phyloP scores from a whole-genome alignment of 495 filamentous ascomycete species.

The Neurospora hispaniola region DNA sequence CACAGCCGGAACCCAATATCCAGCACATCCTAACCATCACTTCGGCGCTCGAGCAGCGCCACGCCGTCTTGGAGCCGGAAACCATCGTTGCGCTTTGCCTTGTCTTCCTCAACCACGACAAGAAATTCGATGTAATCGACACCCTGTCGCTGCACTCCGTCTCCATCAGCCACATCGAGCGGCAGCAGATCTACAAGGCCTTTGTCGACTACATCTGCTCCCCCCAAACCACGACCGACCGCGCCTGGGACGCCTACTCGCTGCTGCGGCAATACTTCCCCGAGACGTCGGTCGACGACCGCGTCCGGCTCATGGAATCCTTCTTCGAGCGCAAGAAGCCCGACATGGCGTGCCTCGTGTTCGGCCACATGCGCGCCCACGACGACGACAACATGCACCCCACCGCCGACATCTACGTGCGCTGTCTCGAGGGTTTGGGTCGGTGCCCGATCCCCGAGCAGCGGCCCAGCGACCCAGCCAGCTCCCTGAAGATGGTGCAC shows the following conservation, averaged over 20 bases:
- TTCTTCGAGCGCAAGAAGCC: constrained; percentile 69
- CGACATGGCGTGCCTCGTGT: constrained; percentile 75
- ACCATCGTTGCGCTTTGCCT: constrained; percentile 62
- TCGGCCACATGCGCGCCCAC: constrained; percentile 79
- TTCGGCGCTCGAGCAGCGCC: constrained; percentile 62
- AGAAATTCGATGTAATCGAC: constrained; percentile 64
- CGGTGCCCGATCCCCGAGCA: constrained; percentile 46
- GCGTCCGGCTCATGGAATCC: constrained; percentile 64
- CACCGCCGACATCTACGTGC: constrained; percentile 60
- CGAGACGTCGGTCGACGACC: constrained; percentile 50
- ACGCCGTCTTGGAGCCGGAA: constrained; percentile 52
- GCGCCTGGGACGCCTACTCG: constrained; percentile 73
- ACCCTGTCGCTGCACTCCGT: constrained; percentile 59
- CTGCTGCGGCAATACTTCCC: constrained; percentile 69
- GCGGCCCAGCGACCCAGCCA: not conserved
- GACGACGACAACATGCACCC: constrained; percentile 46
- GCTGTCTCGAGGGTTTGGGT: constrained; percentile 67
- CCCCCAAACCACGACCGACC: constrained; percentile 43
- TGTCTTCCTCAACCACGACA: constrained; percentile 60
- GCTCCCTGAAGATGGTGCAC: constrained; percentile 58
- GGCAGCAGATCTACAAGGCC: constrained; percentile 47
- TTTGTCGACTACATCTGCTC: constrained; percentile 56
- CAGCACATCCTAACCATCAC: constrained; percentile 62
- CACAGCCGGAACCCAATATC: constrained; percentile 39
- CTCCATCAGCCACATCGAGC: constrained; percentile 53